Evolutionary conservation across 768 basidiomycete genomes (phyloP).

Genomic region (Dacryopinax primogenitus): DNA sequence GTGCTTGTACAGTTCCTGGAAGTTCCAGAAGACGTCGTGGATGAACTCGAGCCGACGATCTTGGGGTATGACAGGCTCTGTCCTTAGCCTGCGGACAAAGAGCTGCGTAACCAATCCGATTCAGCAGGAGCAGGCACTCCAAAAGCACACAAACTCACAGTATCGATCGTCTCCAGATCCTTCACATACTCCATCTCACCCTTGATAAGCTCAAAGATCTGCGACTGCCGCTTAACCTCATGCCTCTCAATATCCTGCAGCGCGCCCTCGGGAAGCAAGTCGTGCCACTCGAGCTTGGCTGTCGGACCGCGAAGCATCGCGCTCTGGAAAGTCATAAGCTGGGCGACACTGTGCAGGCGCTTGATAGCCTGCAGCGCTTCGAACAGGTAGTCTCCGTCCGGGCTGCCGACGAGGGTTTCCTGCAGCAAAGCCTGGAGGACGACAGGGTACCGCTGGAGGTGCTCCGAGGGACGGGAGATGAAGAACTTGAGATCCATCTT

Average conservation of each 20-base stretch:
- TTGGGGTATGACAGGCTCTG: constrained; percentile 57
- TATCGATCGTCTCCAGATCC: constrained; percentile 75
- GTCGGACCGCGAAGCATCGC: constrained; percentile 73
- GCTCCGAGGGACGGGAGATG: constrained; percentile 65
- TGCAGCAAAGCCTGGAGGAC: constrained; percentile 74
- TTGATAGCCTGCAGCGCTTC: constrained; percentile 77
- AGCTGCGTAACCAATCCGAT: constrained; percentile 37
- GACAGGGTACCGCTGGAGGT: constrained; percentile 72
- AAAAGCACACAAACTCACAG: constrained; percentile 34
- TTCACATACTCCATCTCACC: constrained; percentile 92
- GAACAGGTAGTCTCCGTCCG: constrained; percentile 68
- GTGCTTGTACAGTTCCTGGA: constrained; percentile 57
- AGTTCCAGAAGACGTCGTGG: constrained; percentile 81
- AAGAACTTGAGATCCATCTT: constrained; percentile 66
- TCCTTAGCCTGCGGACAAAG: constrained; percentile 63
- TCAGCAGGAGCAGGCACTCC: background rate
- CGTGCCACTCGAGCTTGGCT: constrained; percentile 82
- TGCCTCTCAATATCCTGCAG: constrained; percentile 50
- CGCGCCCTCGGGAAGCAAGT: constrained; percentile 60
- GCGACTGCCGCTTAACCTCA: constrained; percentile 77
- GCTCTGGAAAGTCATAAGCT: constrained; percentile 78
- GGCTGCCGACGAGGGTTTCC: constrained; percentile 67
- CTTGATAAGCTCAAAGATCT: constrained; percentile 86
- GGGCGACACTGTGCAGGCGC: constrained; percentile 64
- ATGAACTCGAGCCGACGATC: constrained; percentile 66